Conservation (phyloP, 345 rosid genomes). For the Bruguiera sexangula region DNA sequence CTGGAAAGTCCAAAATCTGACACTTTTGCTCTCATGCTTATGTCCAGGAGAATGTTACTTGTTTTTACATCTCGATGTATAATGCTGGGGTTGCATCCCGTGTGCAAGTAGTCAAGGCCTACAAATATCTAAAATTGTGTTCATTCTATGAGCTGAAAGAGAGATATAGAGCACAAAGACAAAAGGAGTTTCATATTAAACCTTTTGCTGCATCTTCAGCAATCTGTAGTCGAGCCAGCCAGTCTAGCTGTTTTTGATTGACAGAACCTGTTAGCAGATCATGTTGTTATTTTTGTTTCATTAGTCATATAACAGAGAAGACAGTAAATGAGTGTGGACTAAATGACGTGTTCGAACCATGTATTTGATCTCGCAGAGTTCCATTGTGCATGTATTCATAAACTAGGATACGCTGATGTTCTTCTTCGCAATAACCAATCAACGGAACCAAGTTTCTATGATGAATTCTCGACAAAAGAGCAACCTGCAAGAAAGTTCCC, state of each 20-base stretch:
- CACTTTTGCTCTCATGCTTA: constrained; percentile 92
- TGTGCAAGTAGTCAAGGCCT: constrained; percentile 98
- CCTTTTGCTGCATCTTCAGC: constrained; percentile 98
- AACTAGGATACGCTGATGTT: constrained; percentile 58
- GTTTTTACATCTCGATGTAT: constrained; percentile 96
- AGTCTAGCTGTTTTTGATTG: constrained; percentile 56
- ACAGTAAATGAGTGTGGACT: not conserved
- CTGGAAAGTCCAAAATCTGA: constrained; percentile 98
- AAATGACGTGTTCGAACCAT: constrained; percentile 41
- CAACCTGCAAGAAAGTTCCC: constrained; percentile 49
- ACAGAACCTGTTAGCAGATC: constrained; percentile 67
- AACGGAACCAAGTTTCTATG: constrained; percentile 95
- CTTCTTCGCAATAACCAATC: constrained; percentile 95
- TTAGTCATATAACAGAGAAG: constrained; percentile 11
- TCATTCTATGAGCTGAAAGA: constrained; percentile 26
- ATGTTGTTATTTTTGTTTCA: constrained; percentile 38
- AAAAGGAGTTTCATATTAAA: constrained; percentile 23
- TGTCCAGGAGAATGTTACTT: constrained; percentile 86
- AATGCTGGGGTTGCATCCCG: constrained; percentile 92
- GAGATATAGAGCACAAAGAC: not conserved
- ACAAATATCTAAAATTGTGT: constrained; percentile 39
- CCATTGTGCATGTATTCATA: constrained; percentile 99
- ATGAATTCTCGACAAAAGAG: constrained; percentile 93
- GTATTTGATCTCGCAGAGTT: constrained; percentile 71
- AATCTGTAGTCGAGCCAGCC: constrained; percentile 71